A percentile compares a stretch with the other conserved stretches of the same genome.
Conservation (phyloP, 768 basidiomycete species). For the Leucogyrophana mollusca region DNA sequence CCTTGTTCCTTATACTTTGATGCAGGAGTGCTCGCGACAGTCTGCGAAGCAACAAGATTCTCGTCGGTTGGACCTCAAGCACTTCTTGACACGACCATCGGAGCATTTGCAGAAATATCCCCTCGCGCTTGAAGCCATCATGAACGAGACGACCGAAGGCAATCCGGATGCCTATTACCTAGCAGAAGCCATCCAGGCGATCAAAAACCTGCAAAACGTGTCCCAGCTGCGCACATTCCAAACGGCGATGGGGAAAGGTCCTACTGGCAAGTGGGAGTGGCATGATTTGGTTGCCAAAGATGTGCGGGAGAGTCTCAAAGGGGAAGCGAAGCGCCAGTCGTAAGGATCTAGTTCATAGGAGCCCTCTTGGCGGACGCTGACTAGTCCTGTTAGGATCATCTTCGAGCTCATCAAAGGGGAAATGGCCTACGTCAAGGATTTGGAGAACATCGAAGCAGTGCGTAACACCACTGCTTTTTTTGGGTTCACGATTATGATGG, state of each 20-base stretch:
- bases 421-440: slow-evolving; percentile 91
- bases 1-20: slow-evolving; percentile 2
- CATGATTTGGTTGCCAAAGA: slow-evolving; percentile 80
- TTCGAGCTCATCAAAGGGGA: slow-evolving; percentile 95
- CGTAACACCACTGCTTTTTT: slow-evolving; percentile 15
- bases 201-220: slow-evolving; percentile 77
- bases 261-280: slow-evolving; percentile 86
- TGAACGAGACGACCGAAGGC: slow-evolving; percentile 75
- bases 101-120: slow-evolving; percentile 72
- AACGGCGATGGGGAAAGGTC: slow-evolving; percentile 80
- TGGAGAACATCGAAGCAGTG: slow-evolving; percentile 82
- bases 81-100: slow-evolving; percentile 58
- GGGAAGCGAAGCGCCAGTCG: slow-evolving; percentile 82
- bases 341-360: slow-evolving; percentile 36
- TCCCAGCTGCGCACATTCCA: slow-evolving; percentile 90
- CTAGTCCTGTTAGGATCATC: slow-evolving; percentile 59
- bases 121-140: slow-evolving; percentile 80
- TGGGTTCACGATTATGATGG: neutral
- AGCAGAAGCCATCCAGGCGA: slow-evolving; percentile 78
- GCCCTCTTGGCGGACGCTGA: neutral
- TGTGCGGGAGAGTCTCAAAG: slow-evolving; percentile 54
- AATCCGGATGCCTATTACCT: slow-evolving; percentile 85
- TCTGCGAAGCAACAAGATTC: slow-evolving; percentile 52
- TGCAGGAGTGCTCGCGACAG: slow-evolving; percentile 36
- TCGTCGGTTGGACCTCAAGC: slow-evolving; percentile 60